phyloP scores from a whole-genome alignment of 2,329 filamentous ascomycete species.

The Diatrype stigma region DNA sequence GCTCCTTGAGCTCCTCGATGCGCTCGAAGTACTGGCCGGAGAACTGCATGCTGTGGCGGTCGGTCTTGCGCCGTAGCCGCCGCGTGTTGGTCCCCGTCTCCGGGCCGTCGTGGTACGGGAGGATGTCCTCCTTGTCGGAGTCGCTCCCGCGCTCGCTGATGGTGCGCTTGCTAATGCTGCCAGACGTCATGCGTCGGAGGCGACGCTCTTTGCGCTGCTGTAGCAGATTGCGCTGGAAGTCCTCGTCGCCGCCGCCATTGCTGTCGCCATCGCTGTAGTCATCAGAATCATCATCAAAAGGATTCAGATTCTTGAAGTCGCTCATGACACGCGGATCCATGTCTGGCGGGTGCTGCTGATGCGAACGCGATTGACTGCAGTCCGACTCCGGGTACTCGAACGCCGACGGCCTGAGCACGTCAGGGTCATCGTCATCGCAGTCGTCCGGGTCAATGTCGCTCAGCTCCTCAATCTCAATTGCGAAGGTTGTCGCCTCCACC shows the following conservation, averaged over 20 bases:
- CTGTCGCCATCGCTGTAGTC: slow-evolving; percentile 20
- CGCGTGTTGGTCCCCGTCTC: slow-evolving; percentile 17
- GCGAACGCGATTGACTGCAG: slow-evolving; percentile 22
- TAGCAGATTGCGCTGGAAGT: slow-evolving; percentile 19
- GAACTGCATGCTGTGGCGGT: slow-evolving; percentile 28
- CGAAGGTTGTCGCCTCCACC: slow-evolving; percentile 20
- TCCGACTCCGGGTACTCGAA: slow-evolving; percentile 27
- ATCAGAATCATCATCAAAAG: slow-evolving; percentile 18
- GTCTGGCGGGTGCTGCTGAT: slow-evolving; percentile 18
- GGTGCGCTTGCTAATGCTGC: slow-evolving; percentile 32
- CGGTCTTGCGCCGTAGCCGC: slow-evolving; percentile 27
- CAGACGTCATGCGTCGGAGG: slow-evolving; percentile 27
- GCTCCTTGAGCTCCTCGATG: slow-evolving; percentile 31
- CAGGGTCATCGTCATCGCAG: slow-evolving; percentile 20
- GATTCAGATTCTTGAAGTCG: slow-evolving; percentile 23
- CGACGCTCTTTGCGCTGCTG: slow-evolving; percentile 19
- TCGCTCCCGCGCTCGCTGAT: slow-evolving; percentile 31
- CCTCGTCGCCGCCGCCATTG: slow-evolving; percentile 19
- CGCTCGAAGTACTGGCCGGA: slow-evolving; percentile 22
- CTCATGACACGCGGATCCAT: slow-evolving; percentile 23
- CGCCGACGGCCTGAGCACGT: slow-evolving; percentile 23
- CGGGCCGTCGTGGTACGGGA: slow-evolving; percentile 23
- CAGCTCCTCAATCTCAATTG: slow-evolving; percentile 29
- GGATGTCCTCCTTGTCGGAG: slow-evolving; percentile 28
- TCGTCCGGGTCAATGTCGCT: slow-evolving; percentile 23